Conservation (phyloP, 306 rosid genomes). For the Morella rubra region DNA sequence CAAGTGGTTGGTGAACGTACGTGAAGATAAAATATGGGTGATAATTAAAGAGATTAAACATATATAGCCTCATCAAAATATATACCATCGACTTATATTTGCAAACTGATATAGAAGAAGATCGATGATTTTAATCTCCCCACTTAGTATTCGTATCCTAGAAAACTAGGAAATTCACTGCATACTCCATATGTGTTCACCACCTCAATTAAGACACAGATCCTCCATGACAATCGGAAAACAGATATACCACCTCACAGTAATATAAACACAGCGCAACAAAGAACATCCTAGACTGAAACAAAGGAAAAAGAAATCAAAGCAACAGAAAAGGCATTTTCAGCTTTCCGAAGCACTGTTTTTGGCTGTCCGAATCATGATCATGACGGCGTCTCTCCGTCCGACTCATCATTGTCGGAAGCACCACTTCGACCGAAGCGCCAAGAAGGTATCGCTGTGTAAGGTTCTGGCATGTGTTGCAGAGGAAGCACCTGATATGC, state of each 20-base stretch:
- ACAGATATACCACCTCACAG: background rate
- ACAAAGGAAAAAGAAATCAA: conserved; percentile 20
- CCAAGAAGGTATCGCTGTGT: conserved; percentile 56
- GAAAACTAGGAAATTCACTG: background rate
- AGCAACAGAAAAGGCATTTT: conserved; percentile 35
- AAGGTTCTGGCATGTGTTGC: conserved; percentile 62
- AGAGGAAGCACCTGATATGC: conserved; percentile 67
- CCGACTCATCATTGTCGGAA: conserved; percentile 37
- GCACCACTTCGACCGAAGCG: conserved; percentile 40
- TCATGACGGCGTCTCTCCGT: conserved; percentile 26
- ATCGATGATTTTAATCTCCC: background rate
- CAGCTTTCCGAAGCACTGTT: conserved; percentile 24
- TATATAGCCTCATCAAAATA: no score
- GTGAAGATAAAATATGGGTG: no score
- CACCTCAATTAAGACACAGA: background rate
- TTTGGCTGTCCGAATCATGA: conserved; percentile 27
- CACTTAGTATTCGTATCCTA: background rate
- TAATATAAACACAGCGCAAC: background rate
- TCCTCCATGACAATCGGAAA: background rate
- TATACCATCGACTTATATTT: no score
- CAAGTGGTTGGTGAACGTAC: no score
- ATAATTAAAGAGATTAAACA: no score
- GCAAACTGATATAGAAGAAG: background rate
- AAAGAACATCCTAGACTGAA: background rate
- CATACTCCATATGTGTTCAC: background rate